These are phyloP conservation scores for Fragaria iinumae DNA, from an alignment of 306 rosid species.

Conservation along the genomic window DNA sequence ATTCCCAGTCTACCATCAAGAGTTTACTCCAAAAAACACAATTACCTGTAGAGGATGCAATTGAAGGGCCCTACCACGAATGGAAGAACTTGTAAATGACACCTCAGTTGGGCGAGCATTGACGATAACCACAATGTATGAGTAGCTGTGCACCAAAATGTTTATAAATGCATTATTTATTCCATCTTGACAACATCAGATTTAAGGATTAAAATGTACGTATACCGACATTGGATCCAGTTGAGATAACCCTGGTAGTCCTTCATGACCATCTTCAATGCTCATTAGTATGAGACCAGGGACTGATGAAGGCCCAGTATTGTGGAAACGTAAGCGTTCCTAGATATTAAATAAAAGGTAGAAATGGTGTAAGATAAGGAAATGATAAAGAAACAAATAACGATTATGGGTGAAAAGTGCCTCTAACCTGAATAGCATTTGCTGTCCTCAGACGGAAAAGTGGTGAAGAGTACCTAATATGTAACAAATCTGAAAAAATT, in stretches of 20 bases:
- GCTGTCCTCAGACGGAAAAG: constrained; percentile 85
- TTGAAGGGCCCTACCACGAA: constrained; percentile 55
- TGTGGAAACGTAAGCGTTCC: constrained; percentile 76
- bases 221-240: constrained; percentile 84
- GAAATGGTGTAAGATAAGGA: not conserved
- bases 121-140: constrained; percentile 65
- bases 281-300: constrained; percentile 82
- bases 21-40: not conserved
- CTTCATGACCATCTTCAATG: constrained; percentile 84
- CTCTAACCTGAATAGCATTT: constrained; percentile 76
- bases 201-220: constrained; percentile 13
- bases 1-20: not conserved
- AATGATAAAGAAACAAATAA: not conserved
- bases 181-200: constrained; percentile 10
- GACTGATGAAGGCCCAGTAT: constrained; percentile 61
- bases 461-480: constrained; percentile 89
- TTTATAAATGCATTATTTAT: constrained; percentile 17
- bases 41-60: constrained; percentile 86
- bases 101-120: constrained; percentile 75
- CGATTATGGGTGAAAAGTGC: not conserved
- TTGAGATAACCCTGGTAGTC: constrained; percentile 72
- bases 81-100: constrained; percentile 50
- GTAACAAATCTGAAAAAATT: constrained; percentile 59
- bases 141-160: constrained; percentile 53
- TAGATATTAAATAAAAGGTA: constrained; percentile 15